These are phyloP conservation scores for Colletotrichum musicola DNA, from an alignment of 2,329 filamentous ascomycete species.

Conservation along the genomic window DNA sequence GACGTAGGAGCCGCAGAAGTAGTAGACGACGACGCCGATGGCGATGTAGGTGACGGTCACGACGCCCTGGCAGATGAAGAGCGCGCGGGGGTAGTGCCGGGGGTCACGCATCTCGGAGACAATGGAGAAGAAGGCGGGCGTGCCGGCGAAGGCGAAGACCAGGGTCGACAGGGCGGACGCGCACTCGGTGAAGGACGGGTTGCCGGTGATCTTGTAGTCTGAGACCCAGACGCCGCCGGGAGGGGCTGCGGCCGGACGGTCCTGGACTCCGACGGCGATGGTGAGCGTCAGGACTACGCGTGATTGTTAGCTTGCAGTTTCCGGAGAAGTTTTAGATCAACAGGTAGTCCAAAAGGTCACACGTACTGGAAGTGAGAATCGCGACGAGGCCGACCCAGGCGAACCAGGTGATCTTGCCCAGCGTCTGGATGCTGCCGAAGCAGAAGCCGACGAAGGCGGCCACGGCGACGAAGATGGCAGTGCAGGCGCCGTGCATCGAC, in stretches of 20 bases:
- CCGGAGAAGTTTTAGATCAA: neutral
- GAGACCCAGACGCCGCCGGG: conserved; percentile 42
- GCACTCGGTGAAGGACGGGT: conserved; percentile 66
- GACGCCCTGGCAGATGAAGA: conserved; percentile 45
- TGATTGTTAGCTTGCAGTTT: neutral
- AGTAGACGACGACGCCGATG: conserved; percentile 57
- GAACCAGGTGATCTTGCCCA: conserved; percentile 50
- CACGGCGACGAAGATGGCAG: conserved; percentile 54
- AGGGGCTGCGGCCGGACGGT: conserved; percentile 44
- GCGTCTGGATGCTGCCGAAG: conserved; percentile 49
- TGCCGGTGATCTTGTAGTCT: conserved; percentile 64
- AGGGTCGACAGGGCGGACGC: conserved; percentile 51
- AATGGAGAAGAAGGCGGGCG: conserved; percentile 51
- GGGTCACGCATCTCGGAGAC: conserved; percentile 52
- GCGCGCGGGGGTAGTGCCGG: conserved; percentile 45
- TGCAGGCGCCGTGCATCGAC: conserved; percentile 54
- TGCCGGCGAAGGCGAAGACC: conserved; percentile 55
- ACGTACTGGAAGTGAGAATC: conserved; percentile 46
- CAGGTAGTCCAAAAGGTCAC: neutral
- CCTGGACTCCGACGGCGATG: conserved; percentile 48
- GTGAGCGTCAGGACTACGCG: conserved; percentile 44
- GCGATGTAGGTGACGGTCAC: conserved; percentile 49
- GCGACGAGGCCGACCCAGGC: conserved; percentile 48
- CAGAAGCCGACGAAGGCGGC: conserved; percentile 46
- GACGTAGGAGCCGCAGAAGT: conserved; percentile 59